Percentiles rank a stretch among this genome's conserved stretches.
phyloP scores from a whole-genome alignment of 1,284 basidiomycete species.

The Cryptococcus depauperatus region DNA sequence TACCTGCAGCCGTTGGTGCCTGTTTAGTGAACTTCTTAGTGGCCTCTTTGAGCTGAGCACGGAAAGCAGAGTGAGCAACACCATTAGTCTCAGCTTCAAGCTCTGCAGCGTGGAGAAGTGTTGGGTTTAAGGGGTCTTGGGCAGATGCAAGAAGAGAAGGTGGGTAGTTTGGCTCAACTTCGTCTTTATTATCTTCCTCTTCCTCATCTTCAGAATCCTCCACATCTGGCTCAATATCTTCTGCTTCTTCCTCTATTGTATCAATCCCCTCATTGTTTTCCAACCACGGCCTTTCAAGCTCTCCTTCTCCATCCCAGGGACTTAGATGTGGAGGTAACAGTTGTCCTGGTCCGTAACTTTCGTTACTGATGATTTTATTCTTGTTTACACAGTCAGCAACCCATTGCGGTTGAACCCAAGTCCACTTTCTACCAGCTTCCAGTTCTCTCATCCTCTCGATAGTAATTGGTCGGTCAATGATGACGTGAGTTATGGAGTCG shows the following conservation, averaged over 20 bases:
- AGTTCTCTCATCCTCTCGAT: constrained; percentile 52
- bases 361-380: constrained; percentile 74
- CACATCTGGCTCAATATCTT: constrained; percentile 37
- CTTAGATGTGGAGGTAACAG: constrained; percentile 89
- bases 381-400: constrained; percentile 92
- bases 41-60: constrained; percentile 66
- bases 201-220: constrained; percentile 42
- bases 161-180: constrained; percentile 23
- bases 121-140: constrained; percentile 55
- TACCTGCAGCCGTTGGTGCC: constrained; percentile 14
- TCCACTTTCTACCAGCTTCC: constrained; percentile 60
- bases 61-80: constrained; percentile 73
- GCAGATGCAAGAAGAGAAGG: constrained; percentile 54
- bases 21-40: constrained; percentile 50
- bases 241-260: constrained; percentile 31
- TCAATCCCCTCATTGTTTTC: constrained; percentile 44
- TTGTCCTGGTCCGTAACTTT: constrained; percentile 76
- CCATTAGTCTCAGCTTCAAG: constrained; percentile 87
- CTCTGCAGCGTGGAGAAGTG: constrained; percentile 77
- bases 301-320: constrained; percentile 80
- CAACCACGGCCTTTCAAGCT: constrained; percentile 52
- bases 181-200: constrained; percentile 43
- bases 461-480: constrained; percentile 79
- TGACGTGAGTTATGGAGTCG: constrained; percentile 85
- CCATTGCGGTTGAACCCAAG: constrained; percentile 97